Percentiles rank a stretch among this genome's conserved stretches.
phyloP scores from a whole-genome alignment of 2,329 filamentous ascomycete genomes.

The Fusarium torreyae region DNA sequence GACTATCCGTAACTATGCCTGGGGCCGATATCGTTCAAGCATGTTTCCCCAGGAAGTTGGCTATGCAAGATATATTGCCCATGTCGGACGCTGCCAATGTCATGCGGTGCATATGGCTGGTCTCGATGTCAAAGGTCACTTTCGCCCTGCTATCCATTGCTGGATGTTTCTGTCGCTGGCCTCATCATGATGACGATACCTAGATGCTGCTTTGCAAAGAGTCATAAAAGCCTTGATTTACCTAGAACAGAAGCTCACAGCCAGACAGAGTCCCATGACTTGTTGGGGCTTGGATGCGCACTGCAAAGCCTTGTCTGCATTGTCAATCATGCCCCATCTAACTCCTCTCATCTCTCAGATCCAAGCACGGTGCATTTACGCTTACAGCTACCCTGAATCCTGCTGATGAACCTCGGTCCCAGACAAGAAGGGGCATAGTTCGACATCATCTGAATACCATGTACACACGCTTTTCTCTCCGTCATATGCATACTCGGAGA shows the following conservation, averaged over 20 bases:
- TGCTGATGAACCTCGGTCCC: slow-evolving; percentile 36
- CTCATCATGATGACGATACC: slow-evolving; percentile 10
- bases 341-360: slow-evolving; percentile 25
- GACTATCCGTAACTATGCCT: slow-evolving; percentile 12
- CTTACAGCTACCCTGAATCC: slow-evolving; percentile 19
- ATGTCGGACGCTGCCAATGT: slow-evolving; percentile 34
- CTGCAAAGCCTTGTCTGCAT: slow-evolving; percentile 29
- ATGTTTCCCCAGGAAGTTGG: slow-evolving; percentile 27
- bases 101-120: slow-evolving; percentile 12
- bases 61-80: slow-evolving; percentile 45
- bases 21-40: slow-evolving; percentile 16
- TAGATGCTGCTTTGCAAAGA: slow-evolving; percentile 1
- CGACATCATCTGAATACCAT: slow-evolving; percentile 29
- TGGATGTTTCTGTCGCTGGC: slow-evolving; percentile 7
- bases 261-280: slow-evolving; percentile 6
- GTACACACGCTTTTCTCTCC: slow-evolving; percentile 19
- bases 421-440: slow-evolving; percentile 9
- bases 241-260: background rate
- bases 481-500: slow-evolving; percentile 18
- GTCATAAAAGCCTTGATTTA: background rate
- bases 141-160: background rate
- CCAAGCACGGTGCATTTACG: slow-evolving; percentile 17
- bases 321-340: slow-evolving; percentile 31
- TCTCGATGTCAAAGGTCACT: background rate
- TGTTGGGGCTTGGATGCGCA: slow-evolving; percentile 30